phyloP scores from a whole-genome alignment of 2,329 filamentous ascomycete species.

The Achaetomium macrosporum region DNA sequence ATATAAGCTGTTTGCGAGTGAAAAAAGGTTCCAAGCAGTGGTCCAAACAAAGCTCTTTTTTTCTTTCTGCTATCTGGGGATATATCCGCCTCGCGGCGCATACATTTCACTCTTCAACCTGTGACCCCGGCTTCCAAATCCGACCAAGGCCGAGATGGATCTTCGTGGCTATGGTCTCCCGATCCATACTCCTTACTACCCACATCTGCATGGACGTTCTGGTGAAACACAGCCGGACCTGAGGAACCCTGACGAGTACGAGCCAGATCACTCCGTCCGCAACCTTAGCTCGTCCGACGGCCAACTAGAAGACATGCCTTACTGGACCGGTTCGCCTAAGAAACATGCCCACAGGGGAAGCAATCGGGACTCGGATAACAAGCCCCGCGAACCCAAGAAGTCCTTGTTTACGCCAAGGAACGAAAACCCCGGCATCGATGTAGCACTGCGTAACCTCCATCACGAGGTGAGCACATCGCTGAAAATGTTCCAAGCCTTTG shows the following conservation, averaged over 20 bases:
- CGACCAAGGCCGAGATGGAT: background rate
- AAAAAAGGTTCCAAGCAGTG: no score
- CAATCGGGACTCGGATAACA: background rate
- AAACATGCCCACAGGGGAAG: background rate
- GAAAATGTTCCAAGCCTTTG: conserved; percentile 5
- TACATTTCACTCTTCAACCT: background rate
- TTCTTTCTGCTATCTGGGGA: background rate
- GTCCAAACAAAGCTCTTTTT: background rate
- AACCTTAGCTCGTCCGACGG: conserved; percentile 6
- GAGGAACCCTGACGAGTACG: background rate
- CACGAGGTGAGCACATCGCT: conserved; percentile 10
- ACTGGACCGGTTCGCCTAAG: background rate
- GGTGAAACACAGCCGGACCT: background rate
- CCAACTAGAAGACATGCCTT: conserved; percentile 4
- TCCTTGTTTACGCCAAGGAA: background rate
- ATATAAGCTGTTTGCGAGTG: background rate
- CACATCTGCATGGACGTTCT: background rate
- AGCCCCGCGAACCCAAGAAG: conserved; percentile 4
- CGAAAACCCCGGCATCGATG: conserved; percentile 9
- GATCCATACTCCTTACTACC: background rate
- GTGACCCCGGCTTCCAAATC: background rate
- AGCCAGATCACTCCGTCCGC: background rate
- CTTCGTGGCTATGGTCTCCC: conserved; percentile 1
- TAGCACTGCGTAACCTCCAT: conserved; percentile 13
- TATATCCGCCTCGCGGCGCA: background rate